Evolutionary conservation across 805 yeast genomes (phyloP).

Genomic region (Isabelozyma pseudorhagii): DNA sequence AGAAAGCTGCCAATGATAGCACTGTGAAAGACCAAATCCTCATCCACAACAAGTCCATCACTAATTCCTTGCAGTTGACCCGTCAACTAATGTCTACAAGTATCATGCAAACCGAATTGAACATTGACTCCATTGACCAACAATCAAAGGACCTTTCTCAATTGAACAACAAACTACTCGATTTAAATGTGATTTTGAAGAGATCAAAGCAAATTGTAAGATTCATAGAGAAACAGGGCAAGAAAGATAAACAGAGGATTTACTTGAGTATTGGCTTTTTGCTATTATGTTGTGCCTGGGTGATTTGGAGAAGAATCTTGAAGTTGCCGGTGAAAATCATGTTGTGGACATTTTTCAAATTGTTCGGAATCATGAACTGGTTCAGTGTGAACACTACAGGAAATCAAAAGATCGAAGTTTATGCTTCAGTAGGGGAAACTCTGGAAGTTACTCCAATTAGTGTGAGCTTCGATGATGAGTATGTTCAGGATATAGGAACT

Average conservation of each 20-base stretch:
- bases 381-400: constrained; percentile 1
- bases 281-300: constrained; percentile 44
- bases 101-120: constrained; percentile 49
- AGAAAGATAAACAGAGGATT: constrained; percentile 45
- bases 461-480: neutral
- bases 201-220: constrained; percentile 46
- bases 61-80: constrained; percentile 45
- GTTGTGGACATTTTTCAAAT: constrained; percentile 45
- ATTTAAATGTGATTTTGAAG: constrained; percentile 38
- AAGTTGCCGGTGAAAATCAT: constrained; percentile 41
- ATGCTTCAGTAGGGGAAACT: neutral
- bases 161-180: constrained; percentile 39
- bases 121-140: constrained; percentile 44
- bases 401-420: neutral
- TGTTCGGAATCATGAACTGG: constrained; percentile 25
- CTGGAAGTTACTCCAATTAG: neutral
- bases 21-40: constrained; percentile 40
- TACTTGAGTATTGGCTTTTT: constrained; percentile 48
- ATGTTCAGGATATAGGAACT: neutral
- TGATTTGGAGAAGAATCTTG: constrained; percentile 47
- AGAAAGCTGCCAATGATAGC: constrained; percentile 12
- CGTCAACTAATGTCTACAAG: constrained; percentile 48
- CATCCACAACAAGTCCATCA: constrained; percentile 44
- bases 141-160: constrained; percentile 41
- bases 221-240: constrained; percentile 51